These are phyloP conservation scores for Plasmodium knowlesi DNA, from an alignment of 169 alveolate genomes.

Conservation along the genomic window DNA sequence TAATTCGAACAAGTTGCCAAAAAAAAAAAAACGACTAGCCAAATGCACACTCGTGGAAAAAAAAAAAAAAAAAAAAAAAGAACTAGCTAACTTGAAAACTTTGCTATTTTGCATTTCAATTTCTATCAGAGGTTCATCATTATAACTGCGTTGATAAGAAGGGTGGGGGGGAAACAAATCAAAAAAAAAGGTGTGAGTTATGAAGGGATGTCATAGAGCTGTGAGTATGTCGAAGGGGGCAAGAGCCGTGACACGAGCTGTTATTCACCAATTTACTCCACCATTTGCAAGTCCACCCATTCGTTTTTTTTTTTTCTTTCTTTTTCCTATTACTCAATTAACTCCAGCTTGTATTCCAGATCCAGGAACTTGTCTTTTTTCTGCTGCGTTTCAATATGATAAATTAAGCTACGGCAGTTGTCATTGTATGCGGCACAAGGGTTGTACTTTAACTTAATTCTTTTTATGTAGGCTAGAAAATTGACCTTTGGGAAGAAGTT, in stretches of 20 bases:
- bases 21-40: background rate
- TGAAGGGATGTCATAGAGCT: background rate
- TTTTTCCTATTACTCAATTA: slow-evolving; percentile 36
- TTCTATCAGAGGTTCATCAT: slow-evolving; percentile 72
- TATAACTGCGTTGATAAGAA: slow-evolving; percentile 20
- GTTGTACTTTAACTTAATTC: slow-evolving; percentile 51
- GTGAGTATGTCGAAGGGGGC: background rate
- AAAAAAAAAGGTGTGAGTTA: background rate
- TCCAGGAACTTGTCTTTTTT: slow-evolving; percentile 67
- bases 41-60: background rate
- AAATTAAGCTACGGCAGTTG: slow-evolving; percentile 60
- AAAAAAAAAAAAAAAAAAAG: slow-evolving; percentile 8
- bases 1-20: background rate
- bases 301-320: background rate
- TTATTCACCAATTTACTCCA: background rate
- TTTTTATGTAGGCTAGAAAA: slow-evolving; percentile 66
- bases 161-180: background rate
- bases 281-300: background rate
- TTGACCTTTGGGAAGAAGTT: slow-evolving; percentile 71
- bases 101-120: slow-evolving; percentile 71
- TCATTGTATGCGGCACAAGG: slow-evolving; percentile 69
- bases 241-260: background rate
- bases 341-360: slow-evolving; percentile 57
- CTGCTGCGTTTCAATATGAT: slow-evolving; percentile 63
- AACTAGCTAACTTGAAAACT: slow-evolving; percentile 53